Evolutionary conservation across 1,284 basidiomycete species (phyloP), one percentile per base, ranked within the genome.

Genomic region (Termitomyces sp.): DNA sequence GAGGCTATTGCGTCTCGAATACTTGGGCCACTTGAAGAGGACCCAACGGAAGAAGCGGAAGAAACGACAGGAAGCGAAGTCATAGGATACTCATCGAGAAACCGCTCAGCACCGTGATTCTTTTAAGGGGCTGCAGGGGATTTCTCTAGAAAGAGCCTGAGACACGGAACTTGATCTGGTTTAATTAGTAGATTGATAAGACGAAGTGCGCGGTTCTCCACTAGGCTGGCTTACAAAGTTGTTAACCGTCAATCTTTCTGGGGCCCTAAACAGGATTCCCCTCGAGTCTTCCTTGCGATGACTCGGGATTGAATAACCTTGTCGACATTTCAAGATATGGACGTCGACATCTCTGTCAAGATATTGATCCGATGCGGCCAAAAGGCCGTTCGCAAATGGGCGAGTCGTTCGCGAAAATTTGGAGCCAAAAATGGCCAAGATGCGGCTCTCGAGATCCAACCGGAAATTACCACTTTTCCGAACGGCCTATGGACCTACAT

Each of bases 21-120:
- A 59, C 75, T 81, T 42, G 73, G 69, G 5, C 70, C 71, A 57
- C 81, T 83, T 28, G 79, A 74, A 31, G 76, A 72, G 46, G 83
- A 83, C 46, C 79, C 79, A 45, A 81, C 75, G 41, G 70, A 64
- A 59, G 80, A 77, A 26, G 72, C 74, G 39, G n/a, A n/a, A 24
- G 24, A 24, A 24, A 24, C 5, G 3, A 68, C 68, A 10, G 80
- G 67, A 41, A 73, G 61, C 33, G 75, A 76, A 46, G 71, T 62
- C 74, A 76, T 75, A 17, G 38, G 30, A 19, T 26, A 50, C 19
- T 33, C 10, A 12, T 7, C 5, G 19, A 13, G 52, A 55, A 28
- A 36, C 57, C 30, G 38, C 36, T 44, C 26, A 19, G 19, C 5
- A 13, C 19, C 4, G 17, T 21, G n/a, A 24, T 10, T 9, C 21